A percentile compares a stretch with the other conserved stretches of the same genome.
These are phyloP conservation scores for Hydnomerulius pinastri DNA, from an alignment of 768 basidiomycete species.

Conservation along the genomic window DNA sequence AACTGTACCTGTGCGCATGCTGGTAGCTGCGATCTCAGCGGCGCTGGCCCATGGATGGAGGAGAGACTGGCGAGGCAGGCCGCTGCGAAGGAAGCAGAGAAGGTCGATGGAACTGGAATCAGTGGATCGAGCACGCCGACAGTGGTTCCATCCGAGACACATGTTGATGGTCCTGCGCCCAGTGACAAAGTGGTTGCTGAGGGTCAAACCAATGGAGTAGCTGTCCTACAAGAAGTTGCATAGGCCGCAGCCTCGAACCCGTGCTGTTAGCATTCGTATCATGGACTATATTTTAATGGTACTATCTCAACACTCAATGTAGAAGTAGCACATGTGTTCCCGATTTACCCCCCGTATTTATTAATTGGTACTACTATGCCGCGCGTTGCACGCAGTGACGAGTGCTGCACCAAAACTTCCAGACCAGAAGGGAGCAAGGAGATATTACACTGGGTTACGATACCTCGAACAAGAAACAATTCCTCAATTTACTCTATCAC, in stretches of 20 bases:
- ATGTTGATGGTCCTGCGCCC: no score
- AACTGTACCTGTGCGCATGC: constrained; percentile 57
- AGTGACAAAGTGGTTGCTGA: no score
- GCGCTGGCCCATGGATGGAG: constrained; percentile 73
- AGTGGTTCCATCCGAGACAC: neutral
- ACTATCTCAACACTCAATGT: no score
- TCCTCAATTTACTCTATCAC: constrained; percentile 52
- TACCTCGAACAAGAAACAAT: neutral
- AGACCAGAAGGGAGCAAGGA: no score
- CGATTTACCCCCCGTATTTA: no score
- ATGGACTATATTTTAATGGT: no score
- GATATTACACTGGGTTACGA: no score
- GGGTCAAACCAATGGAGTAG: no score
- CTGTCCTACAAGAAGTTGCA: neutral
- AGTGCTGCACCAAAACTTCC: no score
- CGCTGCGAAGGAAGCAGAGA: neutral
- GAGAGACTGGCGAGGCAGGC: constrained; percentile 39
- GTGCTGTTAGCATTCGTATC: neutral
- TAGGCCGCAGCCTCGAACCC: neutral
- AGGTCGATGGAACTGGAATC: neutral
- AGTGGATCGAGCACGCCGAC: constrained; percentile 3
- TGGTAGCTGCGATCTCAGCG: constrained; percentile 62
- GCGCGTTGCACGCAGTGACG: neutral
- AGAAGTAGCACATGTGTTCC: no score
- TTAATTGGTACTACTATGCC: no score